phyloP scores from a whole-genome alignment of 176 grass and related monocot genomes.

The Rhipidocladum racemiflorum region DNA sequence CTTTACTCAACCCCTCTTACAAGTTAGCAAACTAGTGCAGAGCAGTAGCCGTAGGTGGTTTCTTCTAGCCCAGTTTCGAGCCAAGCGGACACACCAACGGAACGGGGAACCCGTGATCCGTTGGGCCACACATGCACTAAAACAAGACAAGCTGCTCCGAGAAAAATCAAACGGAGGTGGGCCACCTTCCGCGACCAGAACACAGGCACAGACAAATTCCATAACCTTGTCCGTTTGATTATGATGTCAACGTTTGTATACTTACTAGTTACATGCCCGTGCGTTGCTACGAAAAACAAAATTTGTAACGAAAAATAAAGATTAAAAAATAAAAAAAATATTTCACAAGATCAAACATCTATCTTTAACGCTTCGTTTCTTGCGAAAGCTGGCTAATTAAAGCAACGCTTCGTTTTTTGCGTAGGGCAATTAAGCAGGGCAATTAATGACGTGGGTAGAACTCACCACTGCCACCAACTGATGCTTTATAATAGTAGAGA shows the following conservation, averaged over 20 bases:
- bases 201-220: constrained; percentile 15
- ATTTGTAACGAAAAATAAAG: no score
- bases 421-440: no score
- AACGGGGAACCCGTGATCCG: constrained; percentile 34
- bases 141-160: constrained; percentile 16
- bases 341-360: no score
- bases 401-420: no score
- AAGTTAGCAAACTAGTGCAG: background rate
- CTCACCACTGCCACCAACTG: no score
- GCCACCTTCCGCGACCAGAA: constrained; percentile 22
- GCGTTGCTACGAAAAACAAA: no score
- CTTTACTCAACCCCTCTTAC: background rate
- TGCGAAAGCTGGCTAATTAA: no score
- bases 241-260: constrained; percentile 34
- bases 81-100: background rate
- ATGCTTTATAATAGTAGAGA: no score
- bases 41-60: background rate
- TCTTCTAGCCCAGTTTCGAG: background rate
- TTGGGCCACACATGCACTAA: constrained; percentile 29
- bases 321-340: no score
- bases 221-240: constrained; percentile 9
- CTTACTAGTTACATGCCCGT: no score
- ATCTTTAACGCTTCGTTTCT: no score
- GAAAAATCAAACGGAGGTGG: constrained; percentile 37
- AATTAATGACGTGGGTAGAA: no score